Evolutionary conservation across 169 alveolate genomes (phyloP), one percentile per base, ranked within the genome.

Genomic region (Plasmodium vinckei): DNA sequence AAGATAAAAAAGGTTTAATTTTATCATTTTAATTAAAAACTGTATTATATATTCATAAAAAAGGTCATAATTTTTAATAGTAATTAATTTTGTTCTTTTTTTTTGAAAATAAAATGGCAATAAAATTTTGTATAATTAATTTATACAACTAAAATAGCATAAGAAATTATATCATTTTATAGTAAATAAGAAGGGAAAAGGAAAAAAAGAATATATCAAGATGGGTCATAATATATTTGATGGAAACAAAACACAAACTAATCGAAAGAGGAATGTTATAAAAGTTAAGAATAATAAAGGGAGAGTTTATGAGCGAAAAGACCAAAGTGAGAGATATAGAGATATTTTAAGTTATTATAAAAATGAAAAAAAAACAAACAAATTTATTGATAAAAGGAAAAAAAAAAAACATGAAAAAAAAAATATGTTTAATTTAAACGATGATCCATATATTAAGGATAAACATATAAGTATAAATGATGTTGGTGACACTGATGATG

Each of bases 301-400:
- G 54, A 57, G 17, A 33, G 25, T 67, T 9, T 53, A 79, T 46
- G 27, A 15, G 4, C 44, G 39, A 84, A 53, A 53, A 71, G 75
- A 86, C 17, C 57, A 86, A 33, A 86, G 49, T 72, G 73, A 71
- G 27, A 69, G 69, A 53, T 86, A 86, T 73, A 56, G 71, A 49
- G 23, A 61, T 9, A 68, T 86, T 86, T 72, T 86, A 12, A 44
- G 60, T 69, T 70, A 86, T 86, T 86, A 86, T 65, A 68, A 60
- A 70, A 70, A 86, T 70, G 91, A 86, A 39, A 86, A 59, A 27
- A 86, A 86, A 86, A 86, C 91, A 54, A 86, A 86, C 47, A 86
- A 86, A 70, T 86, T 86, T 86, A 86, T 86, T 70, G 91, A 86
- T 60, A 86, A 86, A 56, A 86, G 91, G 33, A 86, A 86, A 86